phyloP scores from a whole-genome alignment of 2,329 filamentous ascomycete species.

The Aspergillus sp. region DNA sequence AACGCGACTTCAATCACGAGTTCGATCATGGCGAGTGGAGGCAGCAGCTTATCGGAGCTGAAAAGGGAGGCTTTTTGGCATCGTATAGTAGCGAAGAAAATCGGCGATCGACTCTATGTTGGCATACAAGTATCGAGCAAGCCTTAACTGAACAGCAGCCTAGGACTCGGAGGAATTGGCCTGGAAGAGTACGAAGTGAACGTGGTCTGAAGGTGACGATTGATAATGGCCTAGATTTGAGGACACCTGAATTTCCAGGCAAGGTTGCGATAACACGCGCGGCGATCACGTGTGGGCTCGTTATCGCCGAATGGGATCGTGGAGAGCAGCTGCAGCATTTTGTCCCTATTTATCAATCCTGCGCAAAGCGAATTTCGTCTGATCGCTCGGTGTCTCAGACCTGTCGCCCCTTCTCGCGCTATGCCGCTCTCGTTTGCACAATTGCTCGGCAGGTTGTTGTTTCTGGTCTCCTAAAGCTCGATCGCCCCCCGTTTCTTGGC shows the following conservation, averaged over 20 bases:
- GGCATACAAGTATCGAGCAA: neutral
- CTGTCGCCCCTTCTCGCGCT: slow-evolving; percentile 13
- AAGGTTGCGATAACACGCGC: slow-evolving; percentile 4
- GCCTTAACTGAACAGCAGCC: neutral
- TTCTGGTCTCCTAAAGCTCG: slow-evolving; percentile 22
- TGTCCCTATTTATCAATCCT: neutral
- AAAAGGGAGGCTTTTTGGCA: neutral
- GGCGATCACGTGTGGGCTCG: slow-evolving; percentile 15
- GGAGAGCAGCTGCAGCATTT: neutral
- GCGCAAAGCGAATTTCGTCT: neutral
- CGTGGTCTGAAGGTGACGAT: neutral
- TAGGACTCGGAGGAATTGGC: neutral
- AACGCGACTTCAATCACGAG: slow-evolving; percentile 36
- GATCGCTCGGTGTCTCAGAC: neutral
- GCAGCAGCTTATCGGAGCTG: neutral
- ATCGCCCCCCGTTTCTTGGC: slow-evolving; percentile 7
- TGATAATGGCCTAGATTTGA: neutral
- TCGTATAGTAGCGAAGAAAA: neutral
- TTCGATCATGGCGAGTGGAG: slow-evolving; percentile 32
- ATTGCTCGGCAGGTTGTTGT: slow-evolving; percentile 14
- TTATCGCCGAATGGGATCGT: slow-evolving; percentile 11
- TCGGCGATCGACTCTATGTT: neutral
- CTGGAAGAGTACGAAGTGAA: neutral
- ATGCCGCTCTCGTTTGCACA: slow-evolving; percentile 18
- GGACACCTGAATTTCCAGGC: slow-evolving; percentile 4